Base-by-base conservation (phyloP, 2,329 filamentous ascomycete species). In the Ophiostoma montium region DNA sequence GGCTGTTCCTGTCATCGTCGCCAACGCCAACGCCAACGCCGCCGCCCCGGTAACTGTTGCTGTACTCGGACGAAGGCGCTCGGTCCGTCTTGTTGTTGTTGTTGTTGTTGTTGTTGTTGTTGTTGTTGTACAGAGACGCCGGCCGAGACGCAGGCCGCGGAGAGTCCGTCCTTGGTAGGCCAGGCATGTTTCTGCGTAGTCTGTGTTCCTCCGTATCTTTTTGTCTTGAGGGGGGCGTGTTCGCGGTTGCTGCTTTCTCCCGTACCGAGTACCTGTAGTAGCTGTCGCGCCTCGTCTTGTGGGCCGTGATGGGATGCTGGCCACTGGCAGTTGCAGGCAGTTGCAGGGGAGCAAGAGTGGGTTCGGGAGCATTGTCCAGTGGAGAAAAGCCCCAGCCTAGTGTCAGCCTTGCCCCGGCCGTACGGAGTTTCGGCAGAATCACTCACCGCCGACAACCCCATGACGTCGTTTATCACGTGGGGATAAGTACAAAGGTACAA, bases 121-220 rank as follows among this genome's bases (percentile, higher is more conserved):
- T n/a, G n/a, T n/a, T n/a, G n/a, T n/a, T n/a, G 35, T 31, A 38
- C 23, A 47, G 35, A 9, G 45, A 47, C n/a, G 16, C 19, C n/a
- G 45, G 45, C 45, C 45, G 45, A 11, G 45, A 36, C 35, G 16
- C 19, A n/a, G 45, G 45, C 45, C 45, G 45, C 11, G 45, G 27
- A 27, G 35, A 39, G 11, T 21, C 45, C 21, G 45, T 39, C 23
- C 45, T 47, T 11, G 16, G 45, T 2, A 35, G 38, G 35, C n/a
- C 35, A 2, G 45, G 23, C 45, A 47, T 47, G 21, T 31, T n/a
- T 30, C 23, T 42, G 15, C n/a, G n/a, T n/a, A n/a, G n/a, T 5
- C 31, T 5, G 9, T 15, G 31, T 33, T 33, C 31, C n/a, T n/a
- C n/a, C n/a, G n/a, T n/a, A n/a, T n/a, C n/a, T n/a, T n/a, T n/a